Evolutionary conservation across 306 rosid genomes (phyloP).

Genomic region (Vigna nakashimae): DNA sequence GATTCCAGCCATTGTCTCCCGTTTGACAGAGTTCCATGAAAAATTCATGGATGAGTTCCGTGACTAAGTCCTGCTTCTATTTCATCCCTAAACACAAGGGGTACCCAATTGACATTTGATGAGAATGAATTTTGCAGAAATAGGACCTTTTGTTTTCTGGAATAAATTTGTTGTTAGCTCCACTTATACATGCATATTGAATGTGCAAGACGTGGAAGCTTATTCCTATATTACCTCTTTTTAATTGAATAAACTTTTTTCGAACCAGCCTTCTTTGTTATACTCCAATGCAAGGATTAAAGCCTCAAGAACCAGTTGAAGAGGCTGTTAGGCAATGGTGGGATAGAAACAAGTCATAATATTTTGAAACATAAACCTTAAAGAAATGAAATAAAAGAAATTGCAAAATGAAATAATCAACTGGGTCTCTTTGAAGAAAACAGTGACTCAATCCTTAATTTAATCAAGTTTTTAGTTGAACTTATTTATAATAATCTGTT

Average conservation of each 20-base stretch:
- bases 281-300: too few species aligned
- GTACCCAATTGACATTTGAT: conserved; percentile 31
- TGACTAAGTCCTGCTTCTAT: conserved; percentile 43
- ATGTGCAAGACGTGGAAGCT: conserved; percentile 21
- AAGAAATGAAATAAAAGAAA: too few species aligned
- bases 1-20: conserved; percentile 80
- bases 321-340: too few species aligned
- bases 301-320: too few species aligned
- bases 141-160: neutral
- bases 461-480: too few species aligned
- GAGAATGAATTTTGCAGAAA: conserved; percentile 22
- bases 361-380: too few species aligned
- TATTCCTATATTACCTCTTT: neutral
- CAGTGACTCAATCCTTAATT: too few species aligned
- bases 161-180: conserved; percentile 31
- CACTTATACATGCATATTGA: conserved; percentile 39
- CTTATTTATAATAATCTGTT: too few species aligned
- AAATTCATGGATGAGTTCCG: conserved; percentile 80
- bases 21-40: conserved; percentile 83
- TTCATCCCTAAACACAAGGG: conserved; percentile 22
- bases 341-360: too few species aligned
- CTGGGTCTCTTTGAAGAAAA: too few species aligned
- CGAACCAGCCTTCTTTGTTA: too few species aligned
- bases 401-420: too few species aligned
- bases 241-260: neutral